Evolutionary conservation across 495 filamentous ascomycete genomes (phyloP).

Genomic region (Talaromyces nanjingensis): DNA sequence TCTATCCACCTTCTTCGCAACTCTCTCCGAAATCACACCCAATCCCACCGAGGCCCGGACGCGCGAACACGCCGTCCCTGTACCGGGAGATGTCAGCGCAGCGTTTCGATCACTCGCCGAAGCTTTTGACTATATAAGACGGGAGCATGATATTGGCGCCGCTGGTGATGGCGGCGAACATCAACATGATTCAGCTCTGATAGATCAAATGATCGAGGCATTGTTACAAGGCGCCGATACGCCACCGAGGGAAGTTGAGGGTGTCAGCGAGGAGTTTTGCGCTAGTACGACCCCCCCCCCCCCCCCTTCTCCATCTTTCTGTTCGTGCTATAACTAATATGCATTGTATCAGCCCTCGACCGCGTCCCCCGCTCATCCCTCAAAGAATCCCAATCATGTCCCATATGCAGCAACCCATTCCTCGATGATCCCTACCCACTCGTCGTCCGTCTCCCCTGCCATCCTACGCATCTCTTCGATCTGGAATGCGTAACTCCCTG

Average conservation of each 20-base stretch:
- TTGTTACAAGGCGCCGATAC: slow-evolving; percentile 57
- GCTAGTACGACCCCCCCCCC: slow-evolving; percentile 40
- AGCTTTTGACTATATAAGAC: slow-evolving; percentile 43
- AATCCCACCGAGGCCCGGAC: slow-evolving; percentile 36
- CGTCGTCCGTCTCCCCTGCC: slow-evolving; percentile 82
- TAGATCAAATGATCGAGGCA: slow-evolving; percentile 54
- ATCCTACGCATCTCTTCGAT: slow-evolving; percentile 77
- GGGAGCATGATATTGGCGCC: slow-evolving; percentile 18
- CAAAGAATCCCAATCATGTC: slow-evolving; percentile 62
- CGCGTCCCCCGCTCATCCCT: slow-evolving; percentile 65
- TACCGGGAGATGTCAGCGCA: slow-evolving; percentile 65
- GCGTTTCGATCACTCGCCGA: slow-evolving; percentile 55
- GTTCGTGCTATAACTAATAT: neutral
- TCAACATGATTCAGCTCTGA: slow-evolving; percentile 32
- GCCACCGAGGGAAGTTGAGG: slow-evolving; percentile 62
- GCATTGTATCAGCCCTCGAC: slow-evolving; percentile 51
- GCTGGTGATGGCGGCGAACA: slow-evolving; percentile 16
- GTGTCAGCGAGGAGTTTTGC: slow-evolving; percentile 73
- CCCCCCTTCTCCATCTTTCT: neutral
- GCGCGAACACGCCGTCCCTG: slow-evolving; percentile 56
- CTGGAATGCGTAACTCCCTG: slow-evolving; percentile 92
- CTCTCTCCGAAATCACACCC: slow-evolving; percentile 58
- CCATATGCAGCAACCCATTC: slow-evolving; percentile 80
- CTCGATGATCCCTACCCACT: slow-evolving; percentile 72
- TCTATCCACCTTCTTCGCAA: slow-evolving; percentile 81